Evolutionary conservation across 768 basidiomycete genomes (phyloP).

Genomic region (Ramaria rubella): DNA sequence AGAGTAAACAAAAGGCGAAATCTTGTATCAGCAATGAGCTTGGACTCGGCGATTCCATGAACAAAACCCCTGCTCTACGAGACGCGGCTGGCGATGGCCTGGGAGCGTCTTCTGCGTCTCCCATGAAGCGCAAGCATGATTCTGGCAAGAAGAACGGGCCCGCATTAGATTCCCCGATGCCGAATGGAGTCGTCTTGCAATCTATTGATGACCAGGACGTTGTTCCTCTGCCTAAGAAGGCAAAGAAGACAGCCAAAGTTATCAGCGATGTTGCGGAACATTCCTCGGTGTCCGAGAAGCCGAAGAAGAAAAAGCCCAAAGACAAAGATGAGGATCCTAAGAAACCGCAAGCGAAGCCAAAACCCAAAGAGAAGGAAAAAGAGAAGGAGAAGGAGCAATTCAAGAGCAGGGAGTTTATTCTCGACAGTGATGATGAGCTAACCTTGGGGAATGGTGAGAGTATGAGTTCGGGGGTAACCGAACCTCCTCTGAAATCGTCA

Average conservation of each 20-base stretch:
- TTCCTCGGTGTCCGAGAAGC: background rate
- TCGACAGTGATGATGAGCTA: constrained; percentile 25
- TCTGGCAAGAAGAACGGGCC: background rate
- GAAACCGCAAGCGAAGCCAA: background rate
- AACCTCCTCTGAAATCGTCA: background rate
- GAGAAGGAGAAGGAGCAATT: constrained; percentile 26
- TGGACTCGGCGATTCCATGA: background rate
- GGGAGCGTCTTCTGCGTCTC: background rate
- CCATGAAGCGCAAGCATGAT: background rate
- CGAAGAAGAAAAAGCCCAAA: background rate
- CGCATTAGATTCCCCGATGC: background rate
- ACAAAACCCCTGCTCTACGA: background rate
- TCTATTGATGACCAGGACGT: background rate
- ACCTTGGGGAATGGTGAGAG: background rate
- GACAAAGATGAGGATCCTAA: background rate
- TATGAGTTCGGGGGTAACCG: background rate
- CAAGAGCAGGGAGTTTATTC: constrained; percentile 41
- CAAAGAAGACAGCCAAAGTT: background rate
- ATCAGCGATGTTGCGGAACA: background rate
- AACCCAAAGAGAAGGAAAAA: constrained; percentile 27
- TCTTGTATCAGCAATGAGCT: background rate
- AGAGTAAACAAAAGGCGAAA: background rate
- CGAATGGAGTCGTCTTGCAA: background rate
- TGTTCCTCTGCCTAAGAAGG: background rate
- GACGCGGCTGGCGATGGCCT: background rate